Base-by-base conservation (phyloP, 1,284 basidiomycete species). In the Pascua sp. region DNA sequence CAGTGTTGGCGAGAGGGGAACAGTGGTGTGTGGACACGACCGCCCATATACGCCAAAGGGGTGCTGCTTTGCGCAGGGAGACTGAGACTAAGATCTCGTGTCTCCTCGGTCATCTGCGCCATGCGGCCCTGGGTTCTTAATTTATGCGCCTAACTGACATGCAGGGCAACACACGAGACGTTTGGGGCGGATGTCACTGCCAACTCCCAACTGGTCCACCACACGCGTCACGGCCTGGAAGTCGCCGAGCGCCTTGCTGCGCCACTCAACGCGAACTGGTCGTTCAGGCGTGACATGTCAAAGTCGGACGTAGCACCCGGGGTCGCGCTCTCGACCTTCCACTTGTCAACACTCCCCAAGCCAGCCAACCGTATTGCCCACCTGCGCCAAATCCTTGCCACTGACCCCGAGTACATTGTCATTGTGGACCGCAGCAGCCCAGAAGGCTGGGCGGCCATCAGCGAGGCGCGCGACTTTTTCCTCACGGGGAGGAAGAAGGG, bases 311-410 rank as follows among this genome's bases (percentile, higher is more conserved):
- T 32, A 5, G 38, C 40, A 37, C 59, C 59, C 4, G 67, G 83
- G 42, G 72, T 97, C 41, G 90, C 88, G 0, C 72, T 98, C 39
- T 91, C 90, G 17, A 89, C 94, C 0, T 98, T 95, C 77, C 81
- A 86, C 67, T 80, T 98, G 1, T 86, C 89, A 13, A 84, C 88
- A 8, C 79, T 93, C 13, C 79, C 85, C 2, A 86, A 81, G 11
- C 76, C 84, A 44, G 66, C 83, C 9, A 82, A 85, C 7, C 84
- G 88, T 49, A 53, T 56, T 16, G 53, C 56, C 40, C 64, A 67
- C 59, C 61, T 66, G 50, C 53, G 55, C 42, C 55, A 61, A 52
- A 64, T 64, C 37, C 56, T 69, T 17, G 43, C 60, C 18, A 56
- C 64, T 24, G 48, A 50, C 13, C 52, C 67, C 1, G 61, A 68